Conservation (phyloP, 495 filamentous ascomycete genomes). For the Penicillium turbatum region DNA sequence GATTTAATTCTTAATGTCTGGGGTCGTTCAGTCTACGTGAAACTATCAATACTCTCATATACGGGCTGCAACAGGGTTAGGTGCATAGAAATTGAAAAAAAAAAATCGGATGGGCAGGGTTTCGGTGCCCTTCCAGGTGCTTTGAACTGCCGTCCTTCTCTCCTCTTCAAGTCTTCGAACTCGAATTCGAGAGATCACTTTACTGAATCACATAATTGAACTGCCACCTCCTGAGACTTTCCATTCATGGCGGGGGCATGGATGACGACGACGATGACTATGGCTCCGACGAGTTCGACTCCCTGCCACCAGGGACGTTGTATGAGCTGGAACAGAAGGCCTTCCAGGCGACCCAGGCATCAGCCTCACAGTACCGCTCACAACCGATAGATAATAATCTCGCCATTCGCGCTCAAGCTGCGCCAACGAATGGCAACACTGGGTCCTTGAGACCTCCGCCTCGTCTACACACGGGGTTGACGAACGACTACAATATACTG, state of each 20-base stretch:
- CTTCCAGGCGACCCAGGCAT: conserved; percentile 46
- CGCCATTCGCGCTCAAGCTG: conserved; percentile 6
- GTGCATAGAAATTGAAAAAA: background rate
- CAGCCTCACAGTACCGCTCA: conserved; percentile 15
- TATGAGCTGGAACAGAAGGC: conserved; percentile 54
- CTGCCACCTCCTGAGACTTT: conserved; percentile 2
- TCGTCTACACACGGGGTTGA: conserved; percentile 38
- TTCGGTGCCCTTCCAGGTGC: background rate
- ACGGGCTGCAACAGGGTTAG: background rate
- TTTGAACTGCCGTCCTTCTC: conserved; percentile 1
- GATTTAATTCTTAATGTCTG: too few relatives aligned
- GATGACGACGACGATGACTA: conserved; percentile 58
- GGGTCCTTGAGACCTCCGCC: conserved; percentile 28
- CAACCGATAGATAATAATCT: conserved; percentile 3
- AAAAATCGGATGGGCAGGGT: background rate
- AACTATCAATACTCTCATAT: too few relatives aligned
- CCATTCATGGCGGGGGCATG: conserved; percentile 53
- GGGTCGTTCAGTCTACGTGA: too few relatives aligned
- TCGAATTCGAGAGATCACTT: background rate
- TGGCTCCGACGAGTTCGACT: conserved; percentile 63
- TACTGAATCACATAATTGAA: background rate
- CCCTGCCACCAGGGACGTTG: conserved; percentile 48
- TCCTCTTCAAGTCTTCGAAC: background rate
- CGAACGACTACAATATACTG: conserved; percentile 50
- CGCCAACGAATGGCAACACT: conserved; percentile 5